Evolutionary conservation across 805 yeast species (phyloP), one percentile per base, ranked within the genome.

Genomic region (Geotrichum ghanense): DNA sequence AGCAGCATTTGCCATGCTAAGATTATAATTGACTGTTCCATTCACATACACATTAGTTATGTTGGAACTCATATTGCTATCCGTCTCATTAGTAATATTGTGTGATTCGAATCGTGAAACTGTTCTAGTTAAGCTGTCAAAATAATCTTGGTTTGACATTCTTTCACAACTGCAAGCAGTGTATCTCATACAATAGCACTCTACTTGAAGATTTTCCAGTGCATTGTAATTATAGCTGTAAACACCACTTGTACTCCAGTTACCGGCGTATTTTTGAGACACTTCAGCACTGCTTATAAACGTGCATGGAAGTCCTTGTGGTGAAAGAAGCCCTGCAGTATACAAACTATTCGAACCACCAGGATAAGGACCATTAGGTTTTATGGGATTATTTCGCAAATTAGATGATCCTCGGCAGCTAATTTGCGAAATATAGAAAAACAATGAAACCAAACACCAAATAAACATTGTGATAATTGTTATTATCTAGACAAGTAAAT

Each of bases 81-180:
- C 27, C n/a, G n/a, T n/a, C n/a, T n/a, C n/a, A n/a, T n/a, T n/a
- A n/a, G n/a, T n/a, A n/a, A n/a, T n/a, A 7, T 24, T 7, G 7
- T 7, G 12, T 6, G 17, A 16, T 10, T 31, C 19, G 16, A 31
- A 9, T 6, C 37, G 37, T 6, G 37, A 6, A 31, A 31, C 37
- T n/a, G 12, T 12, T 31, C 19, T 10, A n/a, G 12, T 19, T 10
- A 31, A 19, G 12, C 17, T 5, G 16, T 31, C 37, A 31, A 31
- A 31, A 12, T 31, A 31, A n/a, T 31, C 37, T n/a, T 31, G 37
- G 4, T 5, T 12, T 9, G 12, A 16, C 37, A 31, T 31, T 31
- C 16, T 31, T 12, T 31, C 37, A n/a, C 37, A 31, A 31, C 37
- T 31, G 37, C 37, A 31, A 31, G 37, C 37, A 31, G 37, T 31